Evolutionary conservation across 805 yeast genomes (phyloP).

Genomic region (Candida qinlingensis): DNA sequence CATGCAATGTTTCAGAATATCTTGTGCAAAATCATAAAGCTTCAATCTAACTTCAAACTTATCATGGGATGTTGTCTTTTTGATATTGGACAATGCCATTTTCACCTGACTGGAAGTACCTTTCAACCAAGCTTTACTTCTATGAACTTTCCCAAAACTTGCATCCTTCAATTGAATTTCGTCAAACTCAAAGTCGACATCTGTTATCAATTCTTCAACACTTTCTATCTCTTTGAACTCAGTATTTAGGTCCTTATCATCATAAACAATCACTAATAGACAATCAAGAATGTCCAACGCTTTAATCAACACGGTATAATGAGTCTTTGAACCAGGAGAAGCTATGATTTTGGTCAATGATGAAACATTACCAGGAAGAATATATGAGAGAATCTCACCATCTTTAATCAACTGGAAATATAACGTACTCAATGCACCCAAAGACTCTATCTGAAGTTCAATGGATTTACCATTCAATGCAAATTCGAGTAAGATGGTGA

Average conservation of each 20-base stretch:
- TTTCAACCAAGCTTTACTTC: constrained; percentile 50
- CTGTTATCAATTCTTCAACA: constrained; percentile 11
- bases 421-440: constrained; percentile 30
- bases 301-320: constrained; percentile 32
- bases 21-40: constrained; percentile 27
- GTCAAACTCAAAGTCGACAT: constrained; percentile 11
- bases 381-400: constrained; percentile 44
- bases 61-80: constrained; percentile 22
- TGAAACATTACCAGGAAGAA: constrained; percentile 49
- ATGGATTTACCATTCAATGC: constrained; percentile 24
- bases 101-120: constrained; percentile 47
- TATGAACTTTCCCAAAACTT: constrained; percentile 26
- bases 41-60: constrained; percentile 30
- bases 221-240: constrained; percentile 18
- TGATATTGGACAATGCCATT: constrained; percentile 32
- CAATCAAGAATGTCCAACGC: constrained; percentile 27
- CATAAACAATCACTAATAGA: constrained; percentile 33
- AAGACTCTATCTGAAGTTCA: constrained; percentile 28
- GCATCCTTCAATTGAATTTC: constrained; percentile 15
- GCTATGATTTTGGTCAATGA: constrained; percentile 34
- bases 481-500: constrained; percentile 37
- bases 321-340: constrained; percentile 26
- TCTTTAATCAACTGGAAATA: constrained; percentile 33
- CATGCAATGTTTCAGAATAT: constrained; percentile 29
- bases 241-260: constrained; percentile 34